A percentile compares a stretch with the other conserved stretches of the same genome.
phyloP scores from a whole-genome alignment of 129 eudicot genomes.

The Lactuca sativa region DNA sequence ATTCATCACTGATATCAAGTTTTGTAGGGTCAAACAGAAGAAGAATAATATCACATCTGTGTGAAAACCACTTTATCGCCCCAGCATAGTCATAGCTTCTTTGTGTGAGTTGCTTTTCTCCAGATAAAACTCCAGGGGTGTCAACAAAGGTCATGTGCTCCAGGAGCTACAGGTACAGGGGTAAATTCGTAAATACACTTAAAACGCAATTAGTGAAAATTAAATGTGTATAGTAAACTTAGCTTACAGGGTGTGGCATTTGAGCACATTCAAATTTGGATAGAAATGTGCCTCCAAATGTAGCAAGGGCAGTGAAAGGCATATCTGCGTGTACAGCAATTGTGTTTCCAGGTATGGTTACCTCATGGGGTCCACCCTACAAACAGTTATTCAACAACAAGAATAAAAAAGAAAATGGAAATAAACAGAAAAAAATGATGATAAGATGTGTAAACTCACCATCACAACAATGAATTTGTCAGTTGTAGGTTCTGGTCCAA shows the following conservation, averaged over 20 bases:
- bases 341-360: conserved; percentile 96
- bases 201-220: not conserved
- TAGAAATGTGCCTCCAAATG: conserved; percentile 88
- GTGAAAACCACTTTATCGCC: conserved; percentile 97
- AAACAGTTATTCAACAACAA: not conserved
- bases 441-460: conserved; percentile 41
- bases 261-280: conserved; percentile 96
- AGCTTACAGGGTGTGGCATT: conserved; percentile 86
- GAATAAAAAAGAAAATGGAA: not conserved
- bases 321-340: conserved; percentile 90
- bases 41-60: conserved; percentile 84
- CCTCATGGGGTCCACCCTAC: conserved; percentile 90
- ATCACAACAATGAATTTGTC: conserved; percentile 87
- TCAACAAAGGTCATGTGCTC: conserved; percentile 89
- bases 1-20: conserved; percentile 95
- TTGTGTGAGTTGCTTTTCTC: conserved; percentile 92
- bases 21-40: conserved; percentile 94
- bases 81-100: conserved; percentile 97
- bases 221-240: conserved; percentile 22
- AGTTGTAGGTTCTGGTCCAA: conserved; percentile 99
- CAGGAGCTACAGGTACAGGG: conserved; percentile 45
- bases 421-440: not conserved
- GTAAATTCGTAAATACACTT: not conserved
- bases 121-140: conserved; percentile 97
- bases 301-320: conserved; percentile 79